phyloP scores from a whole-genome alignment of 225 moss, liverwort and hornwort genomes.

The Pleurozium schreberi region DNA sequence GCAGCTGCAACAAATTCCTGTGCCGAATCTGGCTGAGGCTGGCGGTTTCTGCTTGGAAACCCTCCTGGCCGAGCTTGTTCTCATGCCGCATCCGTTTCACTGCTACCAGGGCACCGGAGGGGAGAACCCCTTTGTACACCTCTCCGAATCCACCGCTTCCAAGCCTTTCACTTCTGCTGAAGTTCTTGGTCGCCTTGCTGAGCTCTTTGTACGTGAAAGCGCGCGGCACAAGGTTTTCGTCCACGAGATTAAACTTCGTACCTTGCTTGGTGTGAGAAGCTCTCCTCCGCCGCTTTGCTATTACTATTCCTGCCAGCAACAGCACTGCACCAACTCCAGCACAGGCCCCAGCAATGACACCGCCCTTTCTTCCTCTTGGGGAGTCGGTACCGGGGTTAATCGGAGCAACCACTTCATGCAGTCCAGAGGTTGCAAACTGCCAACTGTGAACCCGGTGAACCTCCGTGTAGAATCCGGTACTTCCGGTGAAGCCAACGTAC shows the following conservation, averaged over 20 bases:
- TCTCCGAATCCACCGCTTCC: constrained; percentile 36
- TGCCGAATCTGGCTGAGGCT: neutral
- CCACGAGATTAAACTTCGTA: too few species aligned
- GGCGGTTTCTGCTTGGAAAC: neutral
- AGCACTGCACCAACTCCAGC: neutral
- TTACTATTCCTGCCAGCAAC: neutral
- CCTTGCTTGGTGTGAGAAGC: too few species aligned
- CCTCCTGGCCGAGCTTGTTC: neutral
- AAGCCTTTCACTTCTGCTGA: constrained; percentile 2
- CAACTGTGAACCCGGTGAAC: neutral
- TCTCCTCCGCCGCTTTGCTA: too few species aligned
- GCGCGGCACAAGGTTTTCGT: too few species aligned
- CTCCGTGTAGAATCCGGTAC: neutral
- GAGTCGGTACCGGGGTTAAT: neutral
- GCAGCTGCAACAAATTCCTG: neutral
- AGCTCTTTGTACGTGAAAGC: too few species aligned
- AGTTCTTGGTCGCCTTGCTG: neutral
- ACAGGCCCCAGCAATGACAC: neutral
- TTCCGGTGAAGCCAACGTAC: neutral
- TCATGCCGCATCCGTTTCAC: neutral
- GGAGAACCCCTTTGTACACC: constrained; percentile 1
- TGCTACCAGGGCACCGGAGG: neutral
- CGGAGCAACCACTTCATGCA: neutral
- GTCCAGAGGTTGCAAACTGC: neutral
- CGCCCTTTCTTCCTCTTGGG: neutral